phyloP scores from a whole-genome alignment of 441 rosid genomes.

The Erysimum cheiri region DNA sequence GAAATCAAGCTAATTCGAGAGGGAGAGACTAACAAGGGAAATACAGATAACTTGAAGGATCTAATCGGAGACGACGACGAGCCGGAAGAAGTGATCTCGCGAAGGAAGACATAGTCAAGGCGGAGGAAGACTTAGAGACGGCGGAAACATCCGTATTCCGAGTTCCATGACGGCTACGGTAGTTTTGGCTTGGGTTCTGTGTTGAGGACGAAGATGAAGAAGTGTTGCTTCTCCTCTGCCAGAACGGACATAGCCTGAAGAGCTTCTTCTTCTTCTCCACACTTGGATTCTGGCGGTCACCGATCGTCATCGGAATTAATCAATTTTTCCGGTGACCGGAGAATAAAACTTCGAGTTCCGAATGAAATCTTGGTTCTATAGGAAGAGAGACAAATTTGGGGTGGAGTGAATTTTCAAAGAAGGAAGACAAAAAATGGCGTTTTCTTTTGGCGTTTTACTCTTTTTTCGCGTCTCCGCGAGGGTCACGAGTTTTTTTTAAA shows the following conservation, averaged over 20 bases:
- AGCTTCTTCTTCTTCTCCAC: constrained; percentile 60
- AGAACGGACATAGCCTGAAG: constrained; percentile 77
- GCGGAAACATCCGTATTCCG: constrained; percentile 44
- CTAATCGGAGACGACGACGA: constrained; percentile 87
- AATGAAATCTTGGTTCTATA: background rate
- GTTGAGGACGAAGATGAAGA: constrained; percentile 67
- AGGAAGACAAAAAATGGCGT: constrained; percentile 29
- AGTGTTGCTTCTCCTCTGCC: constrained; percentile 55
- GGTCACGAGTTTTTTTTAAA: constrained; percentile 23
- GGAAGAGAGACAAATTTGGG: constrained; percentile 23
- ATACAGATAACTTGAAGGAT: constrained; percentile 77
- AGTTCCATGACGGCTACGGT: constrained; percentile 41
- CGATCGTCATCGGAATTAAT: constrained; percentile 59
- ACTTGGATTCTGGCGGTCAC: constrained; percentile 50
- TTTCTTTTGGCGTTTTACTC: constrained; percentile 15
- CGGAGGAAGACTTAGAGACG: constrained; percentile 43
- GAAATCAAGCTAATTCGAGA: constrained; percentile 2
- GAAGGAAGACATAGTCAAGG: constrained; percentile 66
- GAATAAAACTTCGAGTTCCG: background rate
- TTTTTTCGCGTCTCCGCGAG: background rate
- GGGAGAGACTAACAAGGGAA: constrained; percentile 64
- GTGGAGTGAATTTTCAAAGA: constrained; percentile 5
- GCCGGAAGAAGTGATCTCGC: constrained; percentile 89
- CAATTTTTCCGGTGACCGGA: constrained; percentile 32
- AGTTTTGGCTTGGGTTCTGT: constrained; percentile 54